Evolutionary conservation across 257 asterid genomes (phyloP).

Genomic region (Ballota nigra): DNA sequence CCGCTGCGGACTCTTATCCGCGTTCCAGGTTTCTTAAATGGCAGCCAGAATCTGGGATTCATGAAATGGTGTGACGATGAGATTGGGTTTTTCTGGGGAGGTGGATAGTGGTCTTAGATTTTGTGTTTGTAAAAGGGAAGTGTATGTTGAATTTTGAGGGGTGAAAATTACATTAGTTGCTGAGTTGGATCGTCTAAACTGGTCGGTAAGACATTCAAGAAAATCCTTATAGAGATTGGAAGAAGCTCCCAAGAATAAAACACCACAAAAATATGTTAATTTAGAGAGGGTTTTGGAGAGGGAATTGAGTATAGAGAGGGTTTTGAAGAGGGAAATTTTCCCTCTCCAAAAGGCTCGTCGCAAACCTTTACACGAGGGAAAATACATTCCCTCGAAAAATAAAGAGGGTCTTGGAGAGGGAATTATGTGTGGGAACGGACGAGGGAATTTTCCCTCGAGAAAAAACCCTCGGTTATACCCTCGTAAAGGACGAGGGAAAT

Average conservation of each 20-base stretch:
- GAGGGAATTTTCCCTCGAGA: too few species aligned
- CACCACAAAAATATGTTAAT: not conserved
- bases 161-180: constrained; percentile 23
- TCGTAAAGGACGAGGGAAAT: too few species aligned
- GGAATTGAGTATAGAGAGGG: too few species aligned
- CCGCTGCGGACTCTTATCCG: constrained; percentile 33
- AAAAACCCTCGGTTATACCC: too few species aligned
- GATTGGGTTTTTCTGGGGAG: constrained; percentile 12
- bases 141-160: constrained; percentile 24
- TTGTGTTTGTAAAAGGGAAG: constrained; percentile 14
- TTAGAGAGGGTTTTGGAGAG: too few species aligned
- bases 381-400: too few species aligned
- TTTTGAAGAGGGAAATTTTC: too few species aligned
- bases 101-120: constrained; percentile 17
- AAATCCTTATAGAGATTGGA: constrained; percentile 7
- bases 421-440: too few species aligned
- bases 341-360: too few species aligned
- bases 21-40: constrained; percentile 14
- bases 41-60: constrained; percentile 31
- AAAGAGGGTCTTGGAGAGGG: too few species aligned
- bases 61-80: constrained; percentile 27
- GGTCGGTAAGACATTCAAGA: constrained; percentile 18
- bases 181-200: constrained; percentile 14
- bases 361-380: too few species aligned
- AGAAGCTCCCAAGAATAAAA: constrained; percentile 8